Base-by-base conservation (phyloP, 495 filamentous ascomycete species). In the Tetracladium marchalianum region DNA sequence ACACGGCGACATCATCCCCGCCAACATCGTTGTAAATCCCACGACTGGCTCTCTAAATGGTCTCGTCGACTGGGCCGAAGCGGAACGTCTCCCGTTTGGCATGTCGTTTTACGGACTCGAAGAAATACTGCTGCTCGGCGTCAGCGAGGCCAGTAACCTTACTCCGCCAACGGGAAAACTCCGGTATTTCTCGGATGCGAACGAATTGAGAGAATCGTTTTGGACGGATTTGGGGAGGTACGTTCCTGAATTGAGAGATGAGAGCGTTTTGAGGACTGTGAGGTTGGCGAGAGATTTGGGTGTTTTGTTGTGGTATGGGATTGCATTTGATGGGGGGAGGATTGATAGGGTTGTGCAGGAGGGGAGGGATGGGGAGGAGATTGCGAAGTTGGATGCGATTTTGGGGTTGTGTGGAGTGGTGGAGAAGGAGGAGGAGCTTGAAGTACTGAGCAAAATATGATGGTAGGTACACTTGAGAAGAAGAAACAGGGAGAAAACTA, bases 31-130 rank as follows among this genome's bases (percentile, higher is more conserved):
- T 52, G 66, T 81, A 5, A 55, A 65, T 15, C n/a, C 46, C 1
- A 18, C 47, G 0, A 42, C 52, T 4, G 62, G 63, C 12, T 37
- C 35, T 13, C 46, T 81, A 3, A 54, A 50, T 0, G 78, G 78
- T 0, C 44, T 81, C 5, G 59, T 82, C 5, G 77, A 80, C 50
- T 84, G 78, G 77, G 73, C 75, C 0, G 77, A 81, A 50, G 71
- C 70, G 0, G 76, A 80, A 55, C 64, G 56, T 39, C 56, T 79
- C 12, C 75, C 76, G 11, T 76, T 75, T 54, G 76, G 76, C 6
- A 63, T 72, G 10, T 68, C 67, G 24, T 55, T 78, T 41, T 78
- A 79, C 46, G 75, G 75, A 1, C 51, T 79, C 1, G 75, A 80
- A 49, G 67, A 71, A 52, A 47, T 80, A 1, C 60, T 80, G 0